Evolutionary conservation across 2,329 filamentous ascomycete genomes (phyloP), one percentile per base, ranked within the genome.

Genomic region (Aspergillus piperis): DNA sequence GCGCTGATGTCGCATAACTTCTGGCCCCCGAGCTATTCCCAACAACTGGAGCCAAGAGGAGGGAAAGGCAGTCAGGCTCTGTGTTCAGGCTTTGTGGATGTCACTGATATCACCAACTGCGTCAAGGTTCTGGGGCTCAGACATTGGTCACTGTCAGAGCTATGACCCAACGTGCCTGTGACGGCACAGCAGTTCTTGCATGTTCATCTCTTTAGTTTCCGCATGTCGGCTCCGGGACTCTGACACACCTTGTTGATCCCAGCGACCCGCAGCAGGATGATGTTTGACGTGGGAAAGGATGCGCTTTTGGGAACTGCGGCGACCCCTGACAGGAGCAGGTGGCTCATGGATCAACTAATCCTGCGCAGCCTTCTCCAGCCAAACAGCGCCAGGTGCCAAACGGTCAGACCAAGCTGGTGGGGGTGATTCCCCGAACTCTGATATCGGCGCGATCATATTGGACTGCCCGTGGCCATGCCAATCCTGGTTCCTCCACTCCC

Each of bases 101-200:
- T 27, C 52, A 47, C 19, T 32, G 27, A 55, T 66, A 69, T 72
- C 68, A 71, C 68, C 69, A 71, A 71, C 69, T 68, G 67, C 68
- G 67, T 68, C 63, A 66, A 63, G 44, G 44, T 52, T 49, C 32
- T 54, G 54, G 62, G 52, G 50, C 53, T 59, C 49, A 57, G 57
- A 62, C 55, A 66, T 67, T 67, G 65, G 65, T 50, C 62, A 41
- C 41, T 47, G 36, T 17, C 30, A 55, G 52, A 57, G 60, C 55
- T 49, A 59, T 56, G 52, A 57, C 23, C 57, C 58, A 55, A 47
- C 19, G 54, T 55, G 39, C 25, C 42, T 68, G 67, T 69, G 67
- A 69, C 61, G 59, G 61, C 61, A 61, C 59, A 64, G 59, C 60
- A 54, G 61, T 58, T 64, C 67, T 65, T 67, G 68, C 67, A 67